Base-by-base conservation (phyloP, 441 rosid genomes). In the Gossypium lobatum region DNA sequence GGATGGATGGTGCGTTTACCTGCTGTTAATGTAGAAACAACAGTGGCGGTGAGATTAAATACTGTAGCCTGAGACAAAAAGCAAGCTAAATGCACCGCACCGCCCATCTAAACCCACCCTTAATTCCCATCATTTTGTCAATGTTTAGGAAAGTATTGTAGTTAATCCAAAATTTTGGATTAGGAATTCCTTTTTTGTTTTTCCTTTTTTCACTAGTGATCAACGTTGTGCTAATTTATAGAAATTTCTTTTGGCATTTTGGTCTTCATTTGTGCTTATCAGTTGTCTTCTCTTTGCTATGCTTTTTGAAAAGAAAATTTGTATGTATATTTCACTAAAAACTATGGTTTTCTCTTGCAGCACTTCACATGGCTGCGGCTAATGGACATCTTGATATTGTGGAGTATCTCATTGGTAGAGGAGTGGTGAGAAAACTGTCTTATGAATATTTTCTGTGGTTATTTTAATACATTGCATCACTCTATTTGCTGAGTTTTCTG, bases 291-390 rank as follows among this genome's bases (percentile, higher is more conserved):
- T 45, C 3, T 67, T 48, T 67, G 26, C 57, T 23, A 46, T 48
- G 14, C 48, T 42, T 46, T 16, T n/a, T 9, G 7, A 4, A 50
- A 26, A 25, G 20, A 46, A 66, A 25, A n/a, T 23, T 50, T 52
- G 5, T 21, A 13, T 68, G 4, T 2, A 46, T 66, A 68, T 50
- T 68, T 67, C 58, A 25, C 26, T 13, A 21, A 73, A 14, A 25
- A 10, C 53, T 2, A 50, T 2, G 16, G 20, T 50, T 48, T 62
- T 48, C 68, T 46, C 70, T 82, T 79, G 74, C 84, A 94, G 97
- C 95, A 11, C 89, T 93, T 76, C 97, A 94, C 76, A 92, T 94
- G 97, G 98, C 97, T 18, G 91, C 95, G 10, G 98, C 95, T n/a
- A 89, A 94, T 78, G 97, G 97, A 39, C 93, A 89, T 77, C 80